Conservation (phyloP, 2,329 filamentous ascomycete species). For the Calonectria leucothoes region DNA sequence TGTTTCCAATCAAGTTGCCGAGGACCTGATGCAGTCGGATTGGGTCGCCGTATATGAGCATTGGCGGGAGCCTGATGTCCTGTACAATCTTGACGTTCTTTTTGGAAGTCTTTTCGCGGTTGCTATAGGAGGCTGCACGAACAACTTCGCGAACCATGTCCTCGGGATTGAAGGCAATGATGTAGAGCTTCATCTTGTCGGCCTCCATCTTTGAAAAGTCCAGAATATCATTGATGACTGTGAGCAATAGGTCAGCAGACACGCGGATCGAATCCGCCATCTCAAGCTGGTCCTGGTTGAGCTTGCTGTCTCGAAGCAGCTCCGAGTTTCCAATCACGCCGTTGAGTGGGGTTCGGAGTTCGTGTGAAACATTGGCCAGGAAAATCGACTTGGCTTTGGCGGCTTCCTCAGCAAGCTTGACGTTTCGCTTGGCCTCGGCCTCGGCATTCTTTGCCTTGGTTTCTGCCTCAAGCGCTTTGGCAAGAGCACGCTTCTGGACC, state of each 20-base stretch:
- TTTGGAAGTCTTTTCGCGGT: conserved; percentile 70
- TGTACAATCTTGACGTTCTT: conserved; percentile 73
- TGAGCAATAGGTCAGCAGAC: conserved; percentile 86
- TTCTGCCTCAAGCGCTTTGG: conserved; percentile 78
- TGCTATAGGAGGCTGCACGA: conserved; percentile 74
- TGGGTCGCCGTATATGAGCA: conserved; percentile 76
- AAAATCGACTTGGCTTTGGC: conserved; percentile 88
- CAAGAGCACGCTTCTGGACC: conserved; percentile 79
- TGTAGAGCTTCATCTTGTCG: conserved; percentile 85
- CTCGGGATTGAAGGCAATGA: conserved; percentile 74
- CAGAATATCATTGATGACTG: conserved; percentile 95
- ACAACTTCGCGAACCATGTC: conserved; percentile 77
- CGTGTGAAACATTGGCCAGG: conserved; percentile 83
- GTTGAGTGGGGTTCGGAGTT: conserved; percentile 84
- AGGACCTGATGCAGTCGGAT: conserved; percentile 75
- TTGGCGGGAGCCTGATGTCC: conserved; percentile 79
- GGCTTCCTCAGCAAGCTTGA: conserved; percentile 85
- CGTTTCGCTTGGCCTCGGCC: conserved; percentile 80
- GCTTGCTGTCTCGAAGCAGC: conserved; percentile 78
- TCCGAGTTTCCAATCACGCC: conserved; percentile 92
- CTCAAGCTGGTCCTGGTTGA: conserved; percentile 82
- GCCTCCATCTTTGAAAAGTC: conserved; percentile 96
- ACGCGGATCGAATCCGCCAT: conserved; percentile 90
- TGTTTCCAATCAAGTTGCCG: conserved; percentile 91
- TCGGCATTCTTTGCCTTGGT: conserved; percentile 82